Conservation (phyloP, 345 rosid species). For the Gossypium anomalum region DNA sequence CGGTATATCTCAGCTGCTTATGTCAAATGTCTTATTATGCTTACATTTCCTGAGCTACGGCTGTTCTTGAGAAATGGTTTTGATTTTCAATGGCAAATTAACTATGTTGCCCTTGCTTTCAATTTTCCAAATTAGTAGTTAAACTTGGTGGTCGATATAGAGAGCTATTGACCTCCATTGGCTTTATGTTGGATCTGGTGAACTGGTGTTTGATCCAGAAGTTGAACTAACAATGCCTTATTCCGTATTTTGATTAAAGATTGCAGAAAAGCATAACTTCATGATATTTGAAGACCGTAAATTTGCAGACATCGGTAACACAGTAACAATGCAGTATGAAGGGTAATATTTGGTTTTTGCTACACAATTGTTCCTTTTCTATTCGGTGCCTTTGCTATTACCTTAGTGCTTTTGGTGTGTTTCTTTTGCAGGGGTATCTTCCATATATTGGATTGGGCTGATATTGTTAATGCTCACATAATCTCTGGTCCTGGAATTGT, state of each 20-base stretch:
- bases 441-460: constrained; percentile 90
- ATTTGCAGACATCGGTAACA: constrained; percentile 98
- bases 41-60: background rate
- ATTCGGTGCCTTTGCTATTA: background rate
- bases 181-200: background rate
- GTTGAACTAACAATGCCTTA: constrained; percentile 2
- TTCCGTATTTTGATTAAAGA: constrained; percentile 31
- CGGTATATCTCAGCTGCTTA: constrained; percentile 35
- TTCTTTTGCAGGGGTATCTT: constrained; percentile 66
- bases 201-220: background rate
- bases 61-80: background rate
- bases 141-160: background rate
- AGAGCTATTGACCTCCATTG: background rate
- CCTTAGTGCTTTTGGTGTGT: background rate
- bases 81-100: background rate
- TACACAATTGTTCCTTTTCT: background rate
- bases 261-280: constrained; percentile 84
- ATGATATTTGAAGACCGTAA: constrained; percentile 94
- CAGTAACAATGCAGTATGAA: constrained; percentile 97
- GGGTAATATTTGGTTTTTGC: constrained; percentile 35
- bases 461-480: constrained; percentile 84
- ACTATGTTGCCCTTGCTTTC: background rate
- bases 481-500: constrained; percentile 96
- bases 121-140: background rate
- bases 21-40: background rate